These are phyloP conservation scores for Usnea hakonensis DNA, from an alignment of 495 filamentous ascomycete genomes.

Conservation along the genomic window DNA sequence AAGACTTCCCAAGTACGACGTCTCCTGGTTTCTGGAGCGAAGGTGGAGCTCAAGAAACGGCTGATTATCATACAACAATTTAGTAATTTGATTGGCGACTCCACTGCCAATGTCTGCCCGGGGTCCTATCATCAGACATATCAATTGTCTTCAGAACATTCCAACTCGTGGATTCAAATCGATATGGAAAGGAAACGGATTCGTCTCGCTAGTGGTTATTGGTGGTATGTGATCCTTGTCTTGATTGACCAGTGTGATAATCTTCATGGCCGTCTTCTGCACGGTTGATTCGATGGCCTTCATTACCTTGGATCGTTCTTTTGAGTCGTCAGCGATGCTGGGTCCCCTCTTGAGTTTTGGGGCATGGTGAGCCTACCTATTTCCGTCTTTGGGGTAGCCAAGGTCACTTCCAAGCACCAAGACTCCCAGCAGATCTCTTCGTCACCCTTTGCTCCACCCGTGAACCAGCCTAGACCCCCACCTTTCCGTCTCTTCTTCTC, in stretches of 20 bases:
- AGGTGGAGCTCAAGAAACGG: not conserved
- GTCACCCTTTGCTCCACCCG: conserved; percentile 52
- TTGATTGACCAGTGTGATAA: conserved; percentile 71
- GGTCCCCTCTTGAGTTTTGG: not conserved
- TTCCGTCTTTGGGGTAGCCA: conserved; percentile 82
- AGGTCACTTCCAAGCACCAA: conserved; percentile 86
- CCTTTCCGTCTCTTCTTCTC: conserved; percentile 81
- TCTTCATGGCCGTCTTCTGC: conserved; percentile 77
- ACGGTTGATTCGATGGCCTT: conserved; percentile 81
- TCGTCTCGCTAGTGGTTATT: conserved; percentile 84
- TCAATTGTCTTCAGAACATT: conserved; percentile 47
- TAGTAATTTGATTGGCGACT: not conserved
- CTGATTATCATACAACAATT: not conserved
- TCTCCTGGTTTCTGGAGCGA: not conserved
- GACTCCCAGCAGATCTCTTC: conserved; percentile 96
- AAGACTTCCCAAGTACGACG: not conserved
- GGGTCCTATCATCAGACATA: not conserved
- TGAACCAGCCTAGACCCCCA: conserved; percentile 52
- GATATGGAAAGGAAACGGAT: conserved; percentile 93
- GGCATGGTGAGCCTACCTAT: conserved; percentile 51
- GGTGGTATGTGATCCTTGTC: conserved; percentile 97
- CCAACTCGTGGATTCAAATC: conserved; percentile 74
- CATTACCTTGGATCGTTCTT: conserved; percentile 80
- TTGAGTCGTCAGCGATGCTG: conserved; percentile 5
- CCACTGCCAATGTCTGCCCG: not conserved